These are phyloP conservation scores for Daldinia bambusicola DNA, from an alignment of 495 filamentous ascomycete species.

Conservation along the genomic window DNA sequence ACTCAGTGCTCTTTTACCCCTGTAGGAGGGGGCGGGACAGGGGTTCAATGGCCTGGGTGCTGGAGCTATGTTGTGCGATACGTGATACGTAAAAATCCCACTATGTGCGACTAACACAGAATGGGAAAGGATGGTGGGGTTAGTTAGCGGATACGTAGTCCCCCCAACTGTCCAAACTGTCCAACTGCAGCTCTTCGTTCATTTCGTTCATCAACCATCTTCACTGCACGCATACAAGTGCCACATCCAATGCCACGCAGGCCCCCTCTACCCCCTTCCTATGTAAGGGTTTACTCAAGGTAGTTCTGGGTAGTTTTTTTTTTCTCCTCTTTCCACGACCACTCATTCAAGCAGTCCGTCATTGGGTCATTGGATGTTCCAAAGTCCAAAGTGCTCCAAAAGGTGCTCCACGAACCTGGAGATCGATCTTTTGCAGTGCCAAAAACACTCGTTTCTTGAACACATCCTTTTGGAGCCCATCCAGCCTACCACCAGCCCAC, in stretches of 20 bases:
- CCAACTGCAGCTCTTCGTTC: conserved; percentile 13
- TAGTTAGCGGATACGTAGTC: conserved; percentile 15
- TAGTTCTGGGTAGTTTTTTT: conserved; percentile 1
- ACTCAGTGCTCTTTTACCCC: conserved; percentile 23
- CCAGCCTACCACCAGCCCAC: no score
- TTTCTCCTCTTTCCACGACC: conserved; percentile 23
- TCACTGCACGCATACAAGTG: neutral
- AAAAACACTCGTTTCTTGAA: conserved; percentile 37
- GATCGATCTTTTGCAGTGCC: conserved; percentile 34
- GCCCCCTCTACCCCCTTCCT: conserved; percentile 10
- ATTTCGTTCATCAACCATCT: conserved; percentile 9
- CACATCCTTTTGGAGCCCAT: conserved; percentile 24
- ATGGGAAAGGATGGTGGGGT: conserved; percentile 36
- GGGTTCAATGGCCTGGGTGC: conserved; percentile 35
- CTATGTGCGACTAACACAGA: conserved; percentile 26
- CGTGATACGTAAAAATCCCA: conserved; percentile 46
- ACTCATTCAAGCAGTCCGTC: conserved; percentile 29
- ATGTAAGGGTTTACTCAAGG: conserved; percentile 11
- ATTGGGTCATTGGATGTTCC: conserved; percentile 16
- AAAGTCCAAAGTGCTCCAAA: neutral
- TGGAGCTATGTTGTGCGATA: conserved; percentile 46
- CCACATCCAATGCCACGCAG: conserved; percentile 12
- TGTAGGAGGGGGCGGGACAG: conserved; percentile 33
- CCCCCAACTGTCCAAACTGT: conserved; percentile 1
- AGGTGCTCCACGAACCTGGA: conserved; percentile 33